phyloP scores from a whole-genome alignment of 441 rosid genomes.

The Gossypium laxum region DNA sequence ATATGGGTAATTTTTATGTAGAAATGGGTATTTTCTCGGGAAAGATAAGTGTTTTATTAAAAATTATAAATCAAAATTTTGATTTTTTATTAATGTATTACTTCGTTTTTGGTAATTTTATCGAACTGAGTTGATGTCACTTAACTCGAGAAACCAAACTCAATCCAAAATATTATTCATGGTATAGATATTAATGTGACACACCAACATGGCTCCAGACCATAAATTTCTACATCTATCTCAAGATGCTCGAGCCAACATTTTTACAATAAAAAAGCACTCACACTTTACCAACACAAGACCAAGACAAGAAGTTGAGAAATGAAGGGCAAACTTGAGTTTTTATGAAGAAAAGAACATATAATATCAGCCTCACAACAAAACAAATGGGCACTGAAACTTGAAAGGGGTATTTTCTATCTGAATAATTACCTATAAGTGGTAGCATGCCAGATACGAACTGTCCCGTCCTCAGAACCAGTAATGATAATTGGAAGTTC shows the following conservation, averaged over 20 bases:
- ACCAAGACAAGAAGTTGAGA: neutral
- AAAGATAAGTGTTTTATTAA: neutral
- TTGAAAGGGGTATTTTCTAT: neutral
- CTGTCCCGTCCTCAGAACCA: constrained; percentile 69
- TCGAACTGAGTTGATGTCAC: neutral
- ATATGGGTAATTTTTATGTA: neutral
- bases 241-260: neutral
- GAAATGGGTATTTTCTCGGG: neutral
- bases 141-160: neutral
- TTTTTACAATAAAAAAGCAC: neutral
- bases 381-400: neutral
- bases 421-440: constrained; percentile 42
- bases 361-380: neutral
- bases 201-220: neutral
- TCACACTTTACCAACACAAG: neutral
- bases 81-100: neutral
- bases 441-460: constrained; percentile 59
- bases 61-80: neutral
- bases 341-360: neutral
- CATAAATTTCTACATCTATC: constrained; percentile 6
- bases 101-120: neutral
- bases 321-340: neutral
- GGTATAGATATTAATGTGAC: neutral
- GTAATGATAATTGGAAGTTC: constrained; percentile 65
- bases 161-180: neutral